Evolutionary conservation across 352 stramenopile genomes (phyloP), one percentile per base, ranked within the genome.

Genomic region (Thalassiosira ordinaria): DNA sequence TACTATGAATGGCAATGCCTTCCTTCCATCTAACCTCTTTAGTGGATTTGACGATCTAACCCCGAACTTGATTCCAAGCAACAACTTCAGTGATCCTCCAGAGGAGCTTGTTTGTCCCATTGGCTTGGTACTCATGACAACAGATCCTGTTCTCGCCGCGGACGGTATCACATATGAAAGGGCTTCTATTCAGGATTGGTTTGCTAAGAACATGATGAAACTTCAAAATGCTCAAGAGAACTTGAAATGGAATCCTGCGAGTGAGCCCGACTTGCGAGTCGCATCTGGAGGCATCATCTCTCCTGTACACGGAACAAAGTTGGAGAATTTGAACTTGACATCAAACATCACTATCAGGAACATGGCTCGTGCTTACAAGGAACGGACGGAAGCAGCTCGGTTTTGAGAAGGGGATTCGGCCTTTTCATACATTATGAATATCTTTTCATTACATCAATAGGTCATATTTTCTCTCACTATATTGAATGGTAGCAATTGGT

Each of bases 81-180:
- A n/a, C n/a, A 20, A 39, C 14, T 22, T 39, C 33, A 27, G 35
- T 55, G 72, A 81, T n/a, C 41, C 60, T 24, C 76, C 76, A 22
- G 33, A 24, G 4, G 77, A 85, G 56, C 56, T 85, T 14, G n/a
- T 70, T 44, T 86, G 78, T 46, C 66, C 63, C n/a, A 86, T 86
- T 27, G 67, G 52, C 11, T 41, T 72, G 6, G 72, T 70, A 24
- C 26, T 86, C 7, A 86, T 86, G 78, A 71, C 56, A 22, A 37
- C 72, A 31, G 78, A 86, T 37, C 80, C 74, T 33, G 79, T 87
- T 16, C 37, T 80, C 22, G 74, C 79, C 8, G n/a, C 55, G 20
- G 79, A 87, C 44, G 79, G 74, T 49, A 55, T 78, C 7, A 87
- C 74, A 0, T 87, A 84, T 49, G 72, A 83, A 56, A 22, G 68